Evolutionary conservation across 208 protist species (phyloP).

Genomic region (Trypanosoma boissoni): DNA sequence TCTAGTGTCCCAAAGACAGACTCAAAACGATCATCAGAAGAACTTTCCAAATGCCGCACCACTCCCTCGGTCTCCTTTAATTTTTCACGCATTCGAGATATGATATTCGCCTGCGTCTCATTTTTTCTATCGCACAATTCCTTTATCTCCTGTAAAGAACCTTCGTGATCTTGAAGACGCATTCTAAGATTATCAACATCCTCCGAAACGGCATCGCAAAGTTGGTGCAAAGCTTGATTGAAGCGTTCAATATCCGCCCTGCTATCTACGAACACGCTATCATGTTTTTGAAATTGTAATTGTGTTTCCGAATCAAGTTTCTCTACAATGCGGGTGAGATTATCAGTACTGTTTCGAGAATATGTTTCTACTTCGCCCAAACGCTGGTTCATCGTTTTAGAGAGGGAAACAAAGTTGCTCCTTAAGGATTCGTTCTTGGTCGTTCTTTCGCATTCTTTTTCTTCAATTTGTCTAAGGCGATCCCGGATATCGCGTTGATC

Average conservation of each 20-base stretch:
- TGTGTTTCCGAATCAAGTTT: conserved; percentile 27
- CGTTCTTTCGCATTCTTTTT: not conserved
- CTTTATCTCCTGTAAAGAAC: conserved; percentile 8
- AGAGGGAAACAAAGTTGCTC: not conserved
- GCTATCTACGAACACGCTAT: not conserved
- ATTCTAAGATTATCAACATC: conserved; percentile 13
- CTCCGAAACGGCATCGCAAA: conserved; percentile 4
- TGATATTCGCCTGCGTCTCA: not conserved
- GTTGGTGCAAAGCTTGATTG: conserved; percentile 6
- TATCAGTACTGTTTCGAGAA: not conserved
- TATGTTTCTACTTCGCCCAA: conserved; percentile 2
- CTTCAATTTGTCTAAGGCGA: conserved; percentile 30
- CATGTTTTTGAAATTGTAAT: conserved; percentile 8
- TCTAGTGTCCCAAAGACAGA: conserved; percentile 14
- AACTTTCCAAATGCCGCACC: conserved; percentile 13
- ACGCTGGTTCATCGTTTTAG: conserved; percentile 13
- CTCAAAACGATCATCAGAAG: conserved; percentile 20
- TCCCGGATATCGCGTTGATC: conserved; percentile 50
- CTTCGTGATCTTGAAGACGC: conserved; percentile 6
- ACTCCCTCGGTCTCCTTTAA: not conserved
- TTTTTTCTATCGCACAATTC: not conserved
- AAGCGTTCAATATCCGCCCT: conserved; percentile 12
- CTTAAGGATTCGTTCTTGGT: not conserved
- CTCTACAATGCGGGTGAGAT: conserved; percentile 9
- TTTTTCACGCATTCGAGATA: not conserved